Base-by-base conservation (phyloP, 768 basidiomycete genomes). In the Trametes cingulata region DNA sequence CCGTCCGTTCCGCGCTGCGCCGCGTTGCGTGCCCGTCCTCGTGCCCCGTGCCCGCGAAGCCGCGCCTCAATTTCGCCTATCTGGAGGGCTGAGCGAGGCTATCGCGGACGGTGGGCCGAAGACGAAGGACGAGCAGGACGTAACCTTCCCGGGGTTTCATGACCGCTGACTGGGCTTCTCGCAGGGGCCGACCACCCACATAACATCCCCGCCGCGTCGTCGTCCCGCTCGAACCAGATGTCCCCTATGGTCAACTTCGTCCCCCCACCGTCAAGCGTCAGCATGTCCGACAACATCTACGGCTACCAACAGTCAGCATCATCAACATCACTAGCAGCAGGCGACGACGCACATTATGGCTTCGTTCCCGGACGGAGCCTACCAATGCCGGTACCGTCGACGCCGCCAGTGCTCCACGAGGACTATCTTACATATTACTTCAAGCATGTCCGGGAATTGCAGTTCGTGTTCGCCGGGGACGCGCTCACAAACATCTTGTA, bases 351-450 rank as follows among this genome's bases (percentile, higher is more conserved):
- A 37, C 50, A 50, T 4, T 63, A 60, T 47, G 19, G 41, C 39
- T 49, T 43, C 52, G 53, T 56, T 43, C 45, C 48, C n/a, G 29
- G 39, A 2, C 55, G 58, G n/a, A 54, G 52, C 35, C 35, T 66
- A n/a, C 72, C 70, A 63, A 52, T 73, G 67, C 72, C 56, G 52
- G 71, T 35, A 68, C 61, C 62, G 68, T 74, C 25, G 73, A 73
- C 40, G 79, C 82, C 62, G 76, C 74, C 56, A 69, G 72, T 35
- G 71, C 81, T 40, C 82, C 58, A 84, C 64, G 78, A 81, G 55
- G 82, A 85, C 37, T 81, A 85, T 62, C 82, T 90, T 52, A 75
- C 85, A 65, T 88, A 91, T 72, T 92, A 91, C 72, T 91, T 93
- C 69, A 82, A 84, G 52, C 79, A 86, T 60, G 86, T 91, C 61